Conservation (phyloP, 805 yeast genomes). For the Hemisphaericaspora nanyangensis region DNA sequence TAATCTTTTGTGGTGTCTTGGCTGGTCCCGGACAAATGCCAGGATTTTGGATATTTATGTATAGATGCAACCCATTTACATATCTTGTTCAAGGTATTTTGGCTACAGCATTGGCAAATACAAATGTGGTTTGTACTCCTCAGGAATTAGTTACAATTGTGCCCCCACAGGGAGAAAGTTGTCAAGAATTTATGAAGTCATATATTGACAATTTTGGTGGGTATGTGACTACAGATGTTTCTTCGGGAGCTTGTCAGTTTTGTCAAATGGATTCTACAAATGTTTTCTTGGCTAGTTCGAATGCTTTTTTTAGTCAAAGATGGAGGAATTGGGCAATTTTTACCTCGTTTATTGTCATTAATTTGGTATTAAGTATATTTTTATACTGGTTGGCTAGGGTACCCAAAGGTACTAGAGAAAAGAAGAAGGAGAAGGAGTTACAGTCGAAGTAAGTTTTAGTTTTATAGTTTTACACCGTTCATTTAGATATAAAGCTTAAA, state of each 20-base stretch:
- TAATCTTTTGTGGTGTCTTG: conserved; percentile 33
- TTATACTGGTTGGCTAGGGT: conserved; percentile 67
- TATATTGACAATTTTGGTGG: conserved; percentile 23
- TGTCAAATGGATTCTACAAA: conserved; percentile 61
- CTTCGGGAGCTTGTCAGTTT: conserved; percentile 47
- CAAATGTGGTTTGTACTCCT: conserved; percentile 32
- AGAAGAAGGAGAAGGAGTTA: conserved; percentile 20
- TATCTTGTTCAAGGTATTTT: conserved; percentile 57
- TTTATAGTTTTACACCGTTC: conserved; percentile 51
- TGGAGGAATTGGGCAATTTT: conserved; percentile 66
- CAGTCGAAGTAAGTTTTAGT: too few relatives aligned
- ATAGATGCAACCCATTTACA: conserved; percentile 65
- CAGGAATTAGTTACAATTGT: conserved; percentile 12
- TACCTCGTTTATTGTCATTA: conserved; percentile 30
- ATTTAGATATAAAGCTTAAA: too few relatives aligned
- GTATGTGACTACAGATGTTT: conserved; percentile 14
- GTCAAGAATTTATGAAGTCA: conserved; percentile 23
- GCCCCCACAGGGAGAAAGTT: conserved; percentile 29
- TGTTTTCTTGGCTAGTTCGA: conserved; percentile 46
- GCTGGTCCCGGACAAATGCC: conserved; percentile 28
- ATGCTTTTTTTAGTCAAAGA: conserved; percentile 46
- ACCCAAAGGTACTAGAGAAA: conserved; percentile 53
- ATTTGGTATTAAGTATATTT: conserved; percentile 25
- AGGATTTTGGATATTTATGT: conserved; percentile 65
- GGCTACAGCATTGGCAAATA: conserved; percentile 21